Evolutionary conservation across 2,329 filamentous ascomycete genomes (phyloP).

Genomic region (Phaeoacremonium minimum): DNA sequence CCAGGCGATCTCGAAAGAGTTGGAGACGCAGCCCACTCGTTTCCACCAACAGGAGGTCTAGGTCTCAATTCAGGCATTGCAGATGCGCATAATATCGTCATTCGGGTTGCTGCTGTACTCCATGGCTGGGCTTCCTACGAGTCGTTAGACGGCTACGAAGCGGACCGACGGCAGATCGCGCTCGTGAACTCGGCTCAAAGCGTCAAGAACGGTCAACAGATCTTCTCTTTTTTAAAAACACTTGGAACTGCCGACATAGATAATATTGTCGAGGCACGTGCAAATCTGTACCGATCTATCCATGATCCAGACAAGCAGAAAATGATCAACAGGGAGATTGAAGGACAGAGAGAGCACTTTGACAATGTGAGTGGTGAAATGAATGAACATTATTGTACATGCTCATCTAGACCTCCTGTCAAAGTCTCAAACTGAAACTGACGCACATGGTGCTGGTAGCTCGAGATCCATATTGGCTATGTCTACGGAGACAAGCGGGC

Average conservation of each 20-base stretch:
- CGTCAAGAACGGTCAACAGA: slow-evolving; percentile 36
- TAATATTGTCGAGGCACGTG: slow-evolving; percentile 19
- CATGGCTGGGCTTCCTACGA: slow-evolving; percentile 18
- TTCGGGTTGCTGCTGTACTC: slow-evolving; percentile 30
- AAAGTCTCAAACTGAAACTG: too few relatives aligned
- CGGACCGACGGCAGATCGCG: slow-evolving; percentile 31
- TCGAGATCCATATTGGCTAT: slow-evolving; percentile 38
- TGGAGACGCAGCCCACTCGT: slow-evolving; percentile 26
- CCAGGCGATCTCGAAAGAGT: slow-evolving; percentile 6
- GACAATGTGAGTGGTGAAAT: slow-evolving; percentile 26
- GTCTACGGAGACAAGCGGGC: slow-evolving; percentile 28
- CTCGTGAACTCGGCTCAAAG: slow-evolving; percentile 33
- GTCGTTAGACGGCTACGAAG: slow-evolving; percentile 29
- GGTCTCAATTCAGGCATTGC: slow-evolving; percentile 25
- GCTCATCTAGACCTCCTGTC: too few relatives aligned
- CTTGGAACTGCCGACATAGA: slow-evolving; percentile 26
- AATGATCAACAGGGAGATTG: slow-evolving; percentile 24
- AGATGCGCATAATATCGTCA: slow-evolving; percentile 25
- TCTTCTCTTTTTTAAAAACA: slow-evolving; percentile 33
- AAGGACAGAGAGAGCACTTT: slow-evolving; percentile 34
- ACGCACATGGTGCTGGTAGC: too few relatives aligned
- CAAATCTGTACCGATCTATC: slow-evolving; percentile 21
- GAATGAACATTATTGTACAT: too few relatives aligned
- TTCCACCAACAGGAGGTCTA: slow-evolving; percentile 25
- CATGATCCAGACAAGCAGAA: slow-evolving; percentile 20